Base-by-base conservation (phyloP, 148 eudicot species). In the Silene latifolia region DNA sequence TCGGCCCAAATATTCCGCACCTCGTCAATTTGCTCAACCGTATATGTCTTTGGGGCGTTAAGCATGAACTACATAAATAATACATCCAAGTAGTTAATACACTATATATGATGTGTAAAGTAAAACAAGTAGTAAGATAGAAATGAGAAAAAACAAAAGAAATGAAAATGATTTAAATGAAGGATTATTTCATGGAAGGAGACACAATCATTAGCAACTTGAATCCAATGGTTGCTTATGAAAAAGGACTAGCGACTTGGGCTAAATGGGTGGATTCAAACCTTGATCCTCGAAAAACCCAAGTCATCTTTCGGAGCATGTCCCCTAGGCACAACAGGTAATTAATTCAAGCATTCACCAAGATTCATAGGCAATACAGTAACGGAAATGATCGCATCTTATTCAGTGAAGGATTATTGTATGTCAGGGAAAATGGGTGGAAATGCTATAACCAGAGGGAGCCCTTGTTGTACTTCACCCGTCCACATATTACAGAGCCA, bases 271-370 rank as follows among this genome's bases (percentile, higher is more conserved):
- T 93, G 18, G 96, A 93, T 66, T 68, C 80, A 59, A 89, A 93
- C 68, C 79, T 93, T 3, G 85, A 90, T 71, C 93, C 96, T 46
- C 85, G 87, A 53, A 83, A 71, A 72, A 89, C 90, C 7, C 79
- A 77, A 54, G 87, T 93, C 74, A 77, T 93, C 47, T 93, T 93
- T 78, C 88, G 96, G 71, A 93, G 83, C 86, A 90, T 90, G 96
- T 90, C 98, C 18, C 93, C 98, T 5, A 80, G 83, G 39, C 98
- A 93, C 74, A 93, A 90, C 89, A 90, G 88, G 94, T 88, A 83
- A 3, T n/a, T n/a, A n/a, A 7, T 13, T 17, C 42, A 21, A 4
- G 14, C 24, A 8, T 23, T 46, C 4, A 29, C 20, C 62, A 24
- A 19, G 4, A 57, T 7, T 39, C 44, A 39, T n/a, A n/a, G 58